These are phyloP conservation scores for Mortierella sp. DNA, from an alignment of 371 early-diverging fungal species.

Conservation along the genomic window DNA sequence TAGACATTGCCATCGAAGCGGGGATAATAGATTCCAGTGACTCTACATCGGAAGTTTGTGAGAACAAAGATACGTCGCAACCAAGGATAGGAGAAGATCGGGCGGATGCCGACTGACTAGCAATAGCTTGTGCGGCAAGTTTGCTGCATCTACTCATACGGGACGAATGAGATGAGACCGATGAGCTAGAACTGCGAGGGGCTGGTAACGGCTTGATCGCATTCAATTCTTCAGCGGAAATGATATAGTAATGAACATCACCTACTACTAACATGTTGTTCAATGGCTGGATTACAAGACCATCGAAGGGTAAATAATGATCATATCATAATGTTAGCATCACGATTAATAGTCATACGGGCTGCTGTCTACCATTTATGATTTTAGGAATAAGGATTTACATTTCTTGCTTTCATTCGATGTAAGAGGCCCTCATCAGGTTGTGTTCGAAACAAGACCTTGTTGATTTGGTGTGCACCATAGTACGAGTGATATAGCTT, in stretches of 20 bases:
- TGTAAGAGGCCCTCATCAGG: constrained; percentile 78
- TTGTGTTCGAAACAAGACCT: constrained; percentile 82
- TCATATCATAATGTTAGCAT: too few relatives aligned
- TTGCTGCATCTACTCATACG: constrained; percentile 50
- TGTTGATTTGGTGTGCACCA: constrained; percentile 86
- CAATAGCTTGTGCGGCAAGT: constrained; percentile 49
- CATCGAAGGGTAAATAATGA: background rate
- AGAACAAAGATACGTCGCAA: constrained; percentile 33
- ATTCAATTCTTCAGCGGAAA: constrained; percentile 40
- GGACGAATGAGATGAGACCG: constrained; percentile 37
- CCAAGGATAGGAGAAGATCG: constrained; percentile 50
- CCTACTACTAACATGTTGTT: constrained; percentile 62
- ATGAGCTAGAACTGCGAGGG: constrained; percentile 25
- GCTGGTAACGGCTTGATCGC: constrained; percentile 21
- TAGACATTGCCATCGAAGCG: constrained; percentile 16
- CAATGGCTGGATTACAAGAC: constrained; percentile 21
- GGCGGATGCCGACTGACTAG: constrained; percentile 33
- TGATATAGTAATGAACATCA: constrained; percentile 63
- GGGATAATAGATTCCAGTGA: constrained; percentile 36
- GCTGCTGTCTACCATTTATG: too few relatives aligned
- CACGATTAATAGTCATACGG: too few relatives aligned
- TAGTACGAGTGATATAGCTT: constrained; percentile 73
- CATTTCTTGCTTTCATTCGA: constrained; percentile 88
- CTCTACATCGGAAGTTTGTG: constrained; percentile 23
- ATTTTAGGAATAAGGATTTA: constrained; percentile 51